Conservation (phyloP, 768 basidiomycete species). For the Amanita muscaria region DNA sequence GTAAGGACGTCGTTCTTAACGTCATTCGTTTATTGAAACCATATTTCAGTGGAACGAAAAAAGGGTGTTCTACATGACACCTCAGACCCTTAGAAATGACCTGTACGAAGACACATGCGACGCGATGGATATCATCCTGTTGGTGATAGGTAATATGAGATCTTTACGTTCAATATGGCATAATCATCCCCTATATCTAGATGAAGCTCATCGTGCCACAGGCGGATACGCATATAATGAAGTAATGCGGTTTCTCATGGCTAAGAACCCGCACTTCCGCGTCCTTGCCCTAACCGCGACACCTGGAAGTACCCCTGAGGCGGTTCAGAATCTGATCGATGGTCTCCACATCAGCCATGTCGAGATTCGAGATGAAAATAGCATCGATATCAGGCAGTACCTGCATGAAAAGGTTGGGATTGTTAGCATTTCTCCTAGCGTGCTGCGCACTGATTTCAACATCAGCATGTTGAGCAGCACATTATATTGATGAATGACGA, state of each 20-base stretch:
- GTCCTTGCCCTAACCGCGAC: conserved; percentile 93
- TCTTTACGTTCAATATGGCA: not conserved
- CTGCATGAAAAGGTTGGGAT: conserved; percentile 87
- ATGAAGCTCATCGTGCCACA: conserved; percentile 92
- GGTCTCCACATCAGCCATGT: conserved; percentile 90
- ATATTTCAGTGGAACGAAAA: conserved; percentile 63
- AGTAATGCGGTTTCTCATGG: conserved; percentile 83
- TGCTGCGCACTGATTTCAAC: conserved; percentile 2
- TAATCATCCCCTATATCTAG: conserved; percentile 32
- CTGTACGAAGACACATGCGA: conserved; percentile 67
- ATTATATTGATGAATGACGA: conserved; percentile 66
- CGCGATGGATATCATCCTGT: conserved; percentile 67
- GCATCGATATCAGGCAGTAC: conserved; percentile 79
- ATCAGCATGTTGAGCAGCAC: conserved; percentile 67
- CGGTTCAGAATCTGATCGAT: conserved; percentile 88
- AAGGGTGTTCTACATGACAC: conserved; percentile 91
- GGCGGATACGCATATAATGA: conserved; percentile 87
- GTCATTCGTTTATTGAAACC: not conserved
- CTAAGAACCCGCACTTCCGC: conserved; percentile 90
- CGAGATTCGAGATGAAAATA: conserved; percentile 88
- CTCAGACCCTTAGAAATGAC: conserved; percentile 91
- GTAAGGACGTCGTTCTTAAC: conserved; percentile 31
- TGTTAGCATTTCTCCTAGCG: not conserved
- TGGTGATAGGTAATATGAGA: conserved; percentile 69
- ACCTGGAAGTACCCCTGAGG: conserved; percentile 77